phyloP scores from a whole-genome alignment of 1,139 yeast genomes.

The Zygotorulaspora mrakii region DNA sequence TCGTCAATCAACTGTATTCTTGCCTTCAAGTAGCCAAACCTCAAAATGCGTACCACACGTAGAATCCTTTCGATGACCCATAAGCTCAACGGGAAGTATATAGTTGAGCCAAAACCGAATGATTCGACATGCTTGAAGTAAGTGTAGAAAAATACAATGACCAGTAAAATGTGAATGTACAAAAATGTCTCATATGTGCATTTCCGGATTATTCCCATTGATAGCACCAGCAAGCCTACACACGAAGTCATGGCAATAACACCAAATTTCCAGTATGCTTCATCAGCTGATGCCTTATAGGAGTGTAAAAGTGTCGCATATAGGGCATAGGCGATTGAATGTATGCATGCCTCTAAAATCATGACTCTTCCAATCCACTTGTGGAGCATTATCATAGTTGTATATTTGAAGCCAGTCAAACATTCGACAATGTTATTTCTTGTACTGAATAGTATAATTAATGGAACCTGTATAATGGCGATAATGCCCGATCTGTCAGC shows the following conservation, averaged over 20 bases:
- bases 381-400: conserved; percentile 59
- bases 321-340: conserved; percentile 45
- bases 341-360: conserved; percentile 41
- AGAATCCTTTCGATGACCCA: conserved; percentile 61
- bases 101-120: conserved; percentile 44
- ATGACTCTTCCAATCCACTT: conserved; percentile 59
- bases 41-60: conserved; percentile 47
- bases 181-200: conserved; percentile 62
- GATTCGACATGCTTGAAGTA: conserved; percentile 55
- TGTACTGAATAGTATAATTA: conserved; percentile 52
- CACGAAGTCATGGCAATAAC: conserved; percentile 44
- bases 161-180: conserved; percentile 54
- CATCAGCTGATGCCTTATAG: conserved; percentile 11
- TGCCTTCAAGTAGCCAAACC: conserved; percentile 48
- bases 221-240: conserved; percentile 44
- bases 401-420: conserved; percentile 60
- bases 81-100: conserved; percentile 52
- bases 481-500: conserved; percentile 55
- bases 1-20: conserved; percentile 46
- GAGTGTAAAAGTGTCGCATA: conserved; percentile 24
- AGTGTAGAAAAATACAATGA: conserved; percentile 52
- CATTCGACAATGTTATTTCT: conserved; percentile 62
- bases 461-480: conserved; percentile 47
- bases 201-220: conserved; percentile 50
- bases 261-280: conserved; percentile 49